Base-by-base conservation (phyloP, 2,329 filamentous ascomycete genomes). In the Botrytis squamosa region DNA sequence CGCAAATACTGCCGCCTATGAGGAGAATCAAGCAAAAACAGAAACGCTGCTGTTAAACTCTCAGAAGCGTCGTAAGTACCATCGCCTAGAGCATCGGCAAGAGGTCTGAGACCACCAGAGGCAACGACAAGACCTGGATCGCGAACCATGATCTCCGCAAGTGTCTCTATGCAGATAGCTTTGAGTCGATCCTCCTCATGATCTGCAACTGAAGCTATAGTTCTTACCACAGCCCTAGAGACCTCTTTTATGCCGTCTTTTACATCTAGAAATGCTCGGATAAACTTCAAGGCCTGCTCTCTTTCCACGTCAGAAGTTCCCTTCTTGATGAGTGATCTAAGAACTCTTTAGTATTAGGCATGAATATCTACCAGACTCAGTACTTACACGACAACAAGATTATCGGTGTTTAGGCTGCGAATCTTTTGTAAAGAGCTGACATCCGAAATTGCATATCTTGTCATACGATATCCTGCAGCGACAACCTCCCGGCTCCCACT, bases 401-500 rank as follows among this genome's bases (percentile, higher is more conserved):
- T 95, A 81, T 99, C 97, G 0, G 94, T 98, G 77, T 98, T 95
- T 33, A 98, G 85, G 22, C 88, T 88, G 73, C 95, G 90, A 75
- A 99, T 97, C 68, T 91, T 97, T 81, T 93, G 92, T 38, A 99
- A 86, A 4, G 96, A 99, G 65, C 91, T 91, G 49, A 94, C 87
- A 81, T 99, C 96, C 18, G 95, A 97, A 77, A 99, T 96, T 69
- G 95, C 93, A 83, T 98, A 97, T 81, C 96, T 90, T 74, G 94
- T 95, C 83, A 98, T 92, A 76, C 96, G 89, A 82, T 98, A 99
- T 1, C 94, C 96, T 62, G 96, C 94, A 40, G 96, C 96, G 38
- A 97, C 94, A 18, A 98, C 95, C 84, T 99, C 97, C 77, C 95
- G 90, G 81, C 93, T 98, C 78, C 98, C 95, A 80, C 95, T 98